These are phyloP conservation scores for Modicella reniformis DNA, from an alignment of 371 early-diverging fungal genomes.

Conservation along the genomic window DNA sequence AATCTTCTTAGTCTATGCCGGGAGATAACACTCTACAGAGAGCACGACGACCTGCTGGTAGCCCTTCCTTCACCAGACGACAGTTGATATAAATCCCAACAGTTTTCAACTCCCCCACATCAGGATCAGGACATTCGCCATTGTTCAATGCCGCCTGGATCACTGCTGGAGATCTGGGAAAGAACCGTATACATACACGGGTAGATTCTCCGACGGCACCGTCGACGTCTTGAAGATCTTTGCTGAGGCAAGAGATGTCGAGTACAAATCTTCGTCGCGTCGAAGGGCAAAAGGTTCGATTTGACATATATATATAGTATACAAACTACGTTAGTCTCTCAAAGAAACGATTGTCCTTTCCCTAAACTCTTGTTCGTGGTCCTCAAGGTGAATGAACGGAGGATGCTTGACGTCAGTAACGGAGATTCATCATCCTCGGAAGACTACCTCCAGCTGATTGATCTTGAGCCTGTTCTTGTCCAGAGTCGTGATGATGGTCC, in stretches of 20 bases:
- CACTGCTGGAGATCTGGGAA: constrained; percentile 59
- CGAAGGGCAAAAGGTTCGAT: constrained; percentile 65
- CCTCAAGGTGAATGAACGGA: no score
- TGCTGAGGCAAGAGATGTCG: constrained; percentile 73
- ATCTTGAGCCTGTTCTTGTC: constrained; percentile 72
- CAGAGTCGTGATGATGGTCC: constrained; percentile 59
- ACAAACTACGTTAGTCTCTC: no score
- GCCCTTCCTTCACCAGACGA: constrained; percentile 81
- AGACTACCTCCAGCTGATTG: constrained; percentile 69
- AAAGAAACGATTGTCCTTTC: no score
- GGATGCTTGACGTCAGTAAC: constrained; percentile 16
- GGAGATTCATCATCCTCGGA: constrained; percentile 29
- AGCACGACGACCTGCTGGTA: constrained; percentile 72
- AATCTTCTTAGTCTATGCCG: constrained; percentile 56
- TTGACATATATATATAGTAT: constrained; percentile 54
- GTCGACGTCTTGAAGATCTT: constrained; percentile 74
- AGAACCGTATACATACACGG: constrained; percentile 72
- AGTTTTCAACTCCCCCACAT: constrained; percentile 61
- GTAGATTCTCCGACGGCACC: constrained; percentile 66
- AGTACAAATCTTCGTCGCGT: constrained; percentile 75
- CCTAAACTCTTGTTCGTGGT: no score
- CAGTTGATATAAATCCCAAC: constrained; percentile 78
- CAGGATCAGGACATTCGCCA: constrained; percentile 44
- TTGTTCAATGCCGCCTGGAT: constrained; percentile 50
- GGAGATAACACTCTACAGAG: constrained; percentile 67